Base-by-base conservation (phyloP, 2,329 filamentous ascomycete genomes). In the Aspergillus bombycis region DNA sequence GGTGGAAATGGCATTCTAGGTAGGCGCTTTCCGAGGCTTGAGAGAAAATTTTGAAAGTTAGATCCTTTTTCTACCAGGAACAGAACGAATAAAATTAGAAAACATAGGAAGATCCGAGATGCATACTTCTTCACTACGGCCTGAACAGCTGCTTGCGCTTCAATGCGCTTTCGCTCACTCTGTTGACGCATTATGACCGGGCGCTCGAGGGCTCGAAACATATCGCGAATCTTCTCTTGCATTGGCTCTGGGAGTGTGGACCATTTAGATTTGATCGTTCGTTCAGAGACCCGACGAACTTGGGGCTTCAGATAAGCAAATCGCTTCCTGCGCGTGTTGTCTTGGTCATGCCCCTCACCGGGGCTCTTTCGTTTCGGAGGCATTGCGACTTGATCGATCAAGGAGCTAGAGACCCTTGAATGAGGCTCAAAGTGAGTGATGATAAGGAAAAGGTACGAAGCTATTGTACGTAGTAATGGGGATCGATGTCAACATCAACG, bases 1-100 rank as follows among this genome's bases (percentile, higher is more conserved):
- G 79, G 79, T 1, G 80, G 80, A 63, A 82, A 82, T 7, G 80
- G 79, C 79, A 82, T 82, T 64, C 78, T 74, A 41, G 80, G 79
- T 4, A 82, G 71, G 48, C 80, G 74, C 67, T 75, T 77, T 26
- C 72, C 75, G 60, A 81, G 70, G 63, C 78, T 80, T 56, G 3
- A 48, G 36, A 4, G 30, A 30, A 34, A 16, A n/a, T 62, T 57
- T 21, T 32, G 28, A 34, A 21, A 23, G 52, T 57, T 23, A 57
- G 54, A 50, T 56, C 30, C 19, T 19, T 36, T 34, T 41, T 43
- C 10, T 32, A 43, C 6, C 16, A 32, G 32, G 6, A 10, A 32
- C 28, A 34, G 9, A 10, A 19, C 9, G 6, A 34, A 11, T 52
- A 14, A 45, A 28, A 26, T 11, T 21, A 34, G 26, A 3, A 36